phyloP scores from a whole-genome alignment of 2,329 filamentous ascomycete genomes.

The Drechslera avenae region DNA sequence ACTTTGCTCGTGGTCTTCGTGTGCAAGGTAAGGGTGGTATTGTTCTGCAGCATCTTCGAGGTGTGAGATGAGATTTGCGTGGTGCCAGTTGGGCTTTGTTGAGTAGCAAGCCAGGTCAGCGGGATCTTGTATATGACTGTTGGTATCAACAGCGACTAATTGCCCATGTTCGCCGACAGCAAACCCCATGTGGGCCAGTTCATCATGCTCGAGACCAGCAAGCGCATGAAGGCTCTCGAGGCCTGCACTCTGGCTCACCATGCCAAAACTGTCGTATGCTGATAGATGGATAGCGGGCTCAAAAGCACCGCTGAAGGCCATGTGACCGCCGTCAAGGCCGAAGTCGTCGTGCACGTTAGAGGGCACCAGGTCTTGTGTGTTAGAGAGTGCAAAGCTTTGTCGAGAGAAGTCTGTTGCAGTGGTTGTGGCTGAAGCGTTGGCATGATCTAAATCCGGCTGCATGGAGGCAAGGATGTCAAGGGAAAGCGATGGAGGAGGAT shows the following conservation, averaged over 20 bases:
- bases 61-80: conserved; percentile 24
- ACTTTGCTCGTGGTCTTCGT: neutral
- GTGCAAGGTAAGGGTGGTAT: conserved; percentile 10
- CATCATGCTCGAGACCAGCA: conserved; percentile 24
- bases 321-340: conserved; percentile 49
- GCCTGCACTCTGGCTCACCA: neutral
- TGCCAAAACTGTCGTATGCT: conserved; percentile 23
- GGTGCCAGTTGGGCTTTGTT: conserved; percentile 30
- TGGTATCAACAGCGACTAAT: conserved; percentile 9
- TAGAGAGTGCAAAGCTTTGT: conserved; percentile 27
- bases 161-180: conserved; percentile 19
- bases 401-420: conserved; percentile 35
- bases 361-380: conserved; percentile 26
- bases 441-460: conserved; percentile 31
- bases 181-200: conserved; percentile 20
- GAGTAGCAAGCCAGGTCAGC: conserved; percentile 24
- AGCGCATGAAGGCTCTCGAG: conserved; percentile 11
- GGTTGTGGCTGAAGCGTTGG: conserved; percentile 25
- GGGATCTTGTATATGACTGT: conserved; percentile 7
- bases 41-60: conserved; percentile 32
- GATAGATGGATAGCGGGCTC: conserved; percentile 40
- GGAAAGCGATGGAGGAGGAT: conserved; percentile 31
- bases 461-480: conserved; percentile 31
- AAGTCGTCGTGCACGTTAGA: conserved; percentile 42
- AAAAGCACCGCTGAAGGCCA: conserved; percentile 46